Percentiles rank a stretch among this genome's conserved stretches.
Evolutionary conservation across 257 asterid species (phyloP).

Genomic region (Cynanchum wilfordii): DNA sequence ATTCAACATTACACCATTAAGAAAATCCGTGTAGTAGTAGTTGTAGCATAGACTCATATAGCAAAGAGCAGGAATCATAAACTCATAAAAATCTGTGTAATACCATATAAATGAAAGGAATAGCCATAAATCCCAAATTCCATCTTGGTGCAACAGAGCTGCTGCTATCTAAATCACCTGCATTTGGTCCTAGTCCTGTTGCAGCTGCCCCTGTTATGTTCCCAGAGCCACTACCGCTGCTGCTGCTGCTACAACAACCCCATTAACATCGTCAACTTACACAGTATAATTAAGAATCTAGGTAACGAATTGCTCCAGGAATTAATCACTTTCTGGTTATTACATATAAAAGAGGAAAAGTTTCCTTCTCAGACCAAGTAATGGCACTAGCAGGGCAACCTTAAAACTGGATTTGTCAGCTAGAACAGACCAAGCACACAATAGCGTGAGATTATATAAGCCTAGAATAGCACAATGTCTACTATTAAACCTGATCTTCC

Average conservation of each 20-base stretch:
- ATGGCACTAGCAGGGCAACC: background rate
- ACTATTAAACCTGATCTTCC: background rate
- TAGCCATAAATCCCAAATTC: slow-evolving; percentile 17
- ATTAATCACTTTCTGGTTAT: background rate
- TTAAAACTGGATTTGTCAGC: background rate
- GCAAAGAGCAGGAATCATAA: slow-evolving; percentile 7
- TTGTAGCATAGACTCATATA: slow-evolving; percentile 20
- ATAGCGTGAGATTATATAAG: background rate
- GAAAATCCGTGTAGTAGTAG: slow-evolving; percentile 10
- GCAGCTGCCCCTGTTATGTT: slow-evolving; percentile 34
- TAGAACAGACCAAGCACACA: background rate
- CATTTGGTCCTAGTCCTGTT: slow-evolving; percentile 22
- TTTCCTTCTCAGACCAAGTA: background rate
- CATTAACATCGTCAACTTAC: background rate
- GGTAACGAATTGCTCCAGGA: background rate
- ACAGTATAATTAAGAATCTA: background rate
- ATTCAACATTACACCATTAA: slow-evolving; percentile 17
- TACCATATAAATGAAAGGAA: slow-evolving; percentile 24
- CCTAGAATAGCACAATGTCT: background rate
- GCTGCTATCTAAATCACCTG: slow-evolving; percentile 34
- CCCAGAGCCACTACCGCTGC: slow-evolving; percentile 25
- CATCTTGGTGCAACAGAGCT: slow-evolving; percentile 13
- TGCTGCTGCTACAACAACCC: slow-evolving; percentile 32
- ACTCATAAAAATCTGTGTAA: slow-evolving; percentile 22
- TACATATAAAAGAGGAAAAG: too few species aligned